Conservation (phyloP, 1,284 basidiomycete genomes). For the Pisolithus thermaeus region DNA sequence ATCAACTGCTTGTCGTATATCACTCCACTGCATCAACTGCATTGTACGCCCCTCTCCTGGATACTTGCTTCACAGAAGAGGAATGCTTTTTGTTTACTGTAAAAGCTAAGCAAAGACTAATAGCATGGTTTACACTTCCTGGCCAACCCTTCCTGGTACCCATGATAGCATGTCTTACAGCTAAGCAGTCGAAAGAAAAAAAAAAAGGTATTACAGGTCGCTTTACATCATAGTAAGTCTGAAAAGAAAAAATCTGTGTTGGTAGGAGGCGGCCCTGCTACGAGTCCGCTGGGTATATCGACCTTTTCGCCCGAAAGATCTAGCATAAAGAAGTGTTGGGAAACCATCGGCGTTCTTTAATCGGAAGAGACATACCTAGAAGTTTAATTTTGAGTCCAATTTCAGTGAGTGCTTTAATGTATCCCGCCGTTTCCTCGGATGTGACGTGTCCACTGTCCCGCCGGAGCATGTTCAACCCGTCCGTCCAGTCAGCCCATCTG, state of each 20-base stretch:
- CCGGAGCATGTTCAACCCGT: slow-evolving; percentile 86
- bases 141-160: not conserved
- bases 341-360: not conserved
- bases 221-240: slow-evolving; percentile 37
- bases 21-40: slow-evolving; percentile 39
- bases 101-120: slow-evolving; percentile 18
- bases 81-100: slow-evolving; percentile 15
- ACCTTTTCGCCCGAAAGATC: slow-evolving; percentile 89
- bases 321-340: slow-evolving; percentile 24
- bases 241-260: slow-evolving; percentile 89
- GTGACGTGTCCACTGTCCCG: slow-evolving; percentile 75
- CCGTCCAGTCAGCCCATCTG: slow-evolving; percentile 93
- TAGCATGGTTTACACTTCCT: slow-evolving; percentile 13
- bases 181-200: slow-evolving; percentile 2
- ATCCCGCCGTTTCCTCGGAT: slow-evolving; percentile 80
- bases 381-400: slow-evolving; percentile 93
- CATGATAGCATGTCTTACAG: slow-evolving; percentile 2
- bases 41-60: slow-evolving; percentile 14
- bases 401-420: slow-evolving; percentile 84
- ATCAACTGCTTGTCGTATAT: slow-evolving; percentile 40
- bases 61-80: slow-evolving; percentile 16
- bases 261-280: slow-evolving; percentile 65
- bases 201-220: slow-evolving; percentile 7
- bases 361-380: slow-evolving; percentile 52
- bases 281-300: slow-evolving; percentile 79